Conservation (phyloP, 768 basidiomycete species). For the Chiua virens region DNA sequence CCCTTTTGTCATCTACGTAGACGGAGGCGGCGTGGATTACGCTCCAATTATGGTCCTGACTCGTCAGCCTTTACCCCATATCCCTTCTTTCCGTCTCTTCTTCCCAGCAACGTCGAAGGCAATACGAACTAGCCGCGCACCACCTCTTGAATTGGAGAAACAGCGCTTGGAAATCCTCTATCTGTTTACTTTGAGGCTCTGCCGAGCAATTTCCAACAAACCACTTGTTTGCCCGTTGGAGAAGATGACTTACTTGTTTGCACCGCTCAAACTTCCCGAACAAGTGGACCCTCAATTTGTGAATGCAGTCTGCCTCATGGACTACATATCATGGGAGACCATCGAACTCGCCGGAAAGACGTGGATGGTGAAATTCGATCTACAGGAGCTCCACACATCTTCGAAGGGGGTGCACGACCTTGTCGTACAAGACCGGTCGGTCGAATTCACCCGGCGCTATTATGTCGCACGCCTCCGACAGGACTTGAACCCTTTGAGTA, state of each 20-base stretch:
- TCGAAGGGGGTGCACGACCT: conserved; percentile 52
- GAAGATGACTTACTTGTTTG: conserved; percentile 63
- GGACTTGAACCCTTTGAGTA: conserved; percentile 74
- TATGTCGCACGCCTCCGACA: conserved; percentile 52
- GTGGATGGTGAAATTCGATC: conserved; percentile 51
- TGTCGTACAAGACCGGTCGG: conserved; percentile 72
- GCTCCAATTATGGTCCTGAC: conserved; percentile 68
- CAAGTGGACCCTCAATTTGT: conserved; percentile 27
- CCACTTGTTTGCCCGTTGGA: conserved; percentile 54
- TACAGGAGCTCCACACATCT: conserved; percentile 32
- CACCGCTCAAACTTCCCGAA: conserved; percentile 48
- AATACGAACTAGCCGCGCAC: conserved; percentile 46
- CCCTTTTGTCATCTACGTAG: conserved; percentile 43
- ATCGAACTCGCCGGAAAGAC: conserved; percentile 51
- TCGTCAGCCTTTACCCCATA: conserved; percentile 58
- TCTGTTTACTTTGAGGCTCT: conserved; percentile 63
- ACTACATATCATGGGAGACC: conserved; percentile 62
- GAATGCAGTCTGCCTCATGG: conserved; percentile 33
- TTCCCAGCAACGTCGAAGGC: conserved; percentile 45
- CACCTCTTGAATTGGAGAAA: conserved; percentile 49
- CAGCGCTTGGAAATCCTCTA: conserved; percentile 50
- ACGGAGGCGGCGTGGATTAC: conserved; percentile 35
- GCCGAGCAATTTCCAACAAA: conserved; percentile 66
- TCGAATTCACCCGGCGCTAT: conserved; percentile 76
- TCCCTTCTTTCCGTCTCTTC: conserved; percentile 61